Evolutionary conservation across 2,329 filamentous ascomycete species (phyloP).

Genomic region (Dothideomycetidae sp.): DNA sequence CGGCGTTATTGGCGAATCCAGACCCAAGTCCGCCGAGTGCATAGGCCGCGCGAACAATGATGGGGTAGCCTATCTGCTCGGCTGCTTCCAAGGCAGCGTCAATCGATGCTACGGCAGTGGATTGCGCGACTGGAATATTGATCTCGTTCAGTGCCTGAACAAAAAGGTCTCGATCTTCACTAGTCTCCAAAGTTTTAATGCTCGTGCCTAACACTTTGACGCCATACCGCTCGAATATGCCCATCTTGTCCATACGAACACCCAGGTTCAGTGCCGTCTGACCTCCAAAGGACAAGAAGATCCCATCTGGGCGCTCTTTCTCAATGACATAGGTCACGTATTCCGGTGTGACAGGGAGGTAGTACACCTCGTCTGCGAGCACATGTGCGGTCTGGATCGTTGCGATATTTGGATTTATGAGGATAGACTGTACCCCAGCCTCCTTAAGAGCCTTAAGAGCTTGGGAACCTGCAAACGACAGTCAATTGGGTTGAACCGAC

Average conservation of each 20-base stretch:
- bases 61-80: slow-evolving; percentile 78
- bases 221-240: slow-evolving; percentile 86
- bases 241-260: slow-evolving; percentile 93
- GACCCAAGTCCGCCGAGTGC: slow-evolving; percentile 91
- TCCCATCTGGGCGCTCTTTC: slow-evolving; percentile 86
- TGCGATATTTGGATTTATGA: slow-evolving; percentile 96
- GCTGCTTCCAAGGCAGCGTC: slow-evolving; percentile 87
- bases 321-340: slow-evolving; percentile 97
- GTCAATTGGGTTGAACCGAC: too few relatives aligned
- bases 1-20: slow-evolving; percentile 85
- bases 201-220: slow-evolving; percentile 94
- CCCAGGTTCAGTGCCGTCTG: slow-evolving; percentile 95
- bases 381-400: slow-evolving; percentile 96
- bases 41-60: slow-evolving; percentile 95
- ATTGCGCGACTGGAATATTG: slow-evolving; percentile 92
- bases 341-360: slow-evolving; percentile 91
- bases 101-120: slow-evolving; percentile 78
- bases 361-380: slow-evolving; percentile 94
- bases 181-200: slow-evolving; percentile 84
- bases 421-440: slow-evolving; percentile 75
- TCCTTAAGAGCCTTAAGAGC: slow-evolving; percentile 95
- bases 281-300: slow-evolving; percentile 93
- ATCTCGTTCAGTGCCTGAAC: slow-evolving; percentile 93
- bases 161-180: slow-evolving; percentile 92
- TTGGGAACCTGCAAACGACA: slow-evolving; percentile 78